Base-by-base conservation (phyloP, 1,139 yeast species). In the Sugiyamaella neomexicana region DNA sequence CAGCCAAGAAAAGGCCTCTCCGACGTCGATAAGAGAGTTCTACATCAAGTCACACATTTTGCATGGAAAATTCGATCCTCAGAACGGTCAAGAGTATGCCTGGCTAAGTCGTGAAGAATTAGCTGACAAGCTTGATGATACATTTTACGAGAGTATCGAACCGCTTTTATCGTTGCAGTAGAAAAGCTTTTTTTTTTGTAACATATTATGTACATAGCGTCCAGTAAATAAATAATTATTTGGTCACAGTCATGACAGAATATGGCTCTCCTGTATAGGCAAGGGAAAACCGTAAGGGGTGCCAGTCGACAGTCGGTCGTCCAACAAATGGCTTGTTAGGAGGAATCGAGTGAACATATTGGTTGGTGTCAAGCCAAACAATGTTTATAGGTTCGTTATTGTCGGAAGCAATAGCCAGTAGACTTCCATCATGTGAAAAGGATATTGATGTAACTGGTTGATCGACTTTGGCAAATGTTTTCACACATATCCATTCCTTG, bases 31-130 rank as follows among this genome's bases (percentile, higher is more conserved):
- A 20, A 78, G 79, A 66, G 86, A 83, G 62, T 93, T 85, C 68
- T 76, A 88, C 65, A 83, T 93, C 66, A 89, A 89, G 72, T 86
- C 96, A 44, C 97, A 89, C 68, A 89, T 93, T 55, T 75, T 93
- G 63, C 88, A 96, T n/a, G 99, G 99, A 46, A 74, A 75, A 58
- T 91, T 91, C 68, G 75, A 75, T 53, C 80, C 89, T 20, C 79
- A 79, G 59, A 72, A 45, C 54, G 46, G 53, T 64, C 62, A 67
- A 41, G 85, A 81, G 47, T 88, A 73, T 72, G 82, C 85, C 65
- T 93, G 99, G 99, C 77, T 90, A 62, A 80, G 90, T 41, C 88
- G 84, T 68, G 89, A 86, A 54, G 99, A 93, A 72, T 76, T 90
- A 57, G 71, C 76, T 60, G 76, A 78, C 36, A 72, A 75, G 57